Percentiles rank a stretch among this genome's conserved stretches.
Evolutionary conservation across 441 rosid species (phyloP).

Genomic region (Populus tomentosa): DNA sequence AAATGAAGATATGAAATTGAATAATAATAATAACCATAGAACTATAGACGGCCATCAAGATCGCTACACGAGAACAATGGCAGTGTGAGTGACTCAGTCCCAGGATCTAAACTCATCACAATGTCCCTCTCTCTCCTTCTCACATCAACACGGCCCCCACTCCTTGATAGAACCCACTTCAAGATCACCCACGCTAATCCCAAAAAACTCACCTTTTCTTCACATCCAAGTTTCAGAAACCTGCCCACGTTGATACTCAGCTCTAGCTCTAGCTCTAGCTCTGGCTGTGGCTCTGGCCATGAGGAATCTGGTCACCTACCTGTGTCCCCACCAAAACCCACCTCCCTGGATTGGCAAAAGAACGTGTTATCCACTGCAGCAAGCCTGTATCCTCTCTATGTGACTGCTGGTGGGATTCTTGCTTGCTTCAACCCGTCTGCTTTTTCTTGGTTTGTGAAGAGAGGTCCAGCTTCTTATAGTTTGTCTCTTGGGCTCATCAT

Average conservation of each 20-base stretch:
- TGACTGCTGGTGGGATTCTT: conserved; percentile 45
- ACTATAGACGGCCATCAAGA: not conserved
- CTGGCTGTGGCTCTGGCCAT: not conserved
- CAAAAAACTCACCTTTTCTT: conserved; percentile 1
- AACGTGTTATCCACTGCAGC: conserved; percentile 43
- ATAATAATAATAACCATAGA: too few species aligned
- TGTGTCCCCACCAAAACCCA: conserved; percentile 25
- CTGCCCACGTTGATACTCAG: not conserved
- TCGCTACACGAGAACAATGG: not conserved
- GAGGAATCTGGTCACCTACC: conserved; percentile 18
- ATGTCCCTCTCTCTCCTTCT: conserved; percentile 19
- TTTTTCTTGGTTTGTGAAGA: conserved; percentile 50
- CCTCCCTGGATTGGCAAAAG: conserved; percentile 32
- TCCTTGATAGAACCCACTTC: conserved; percentile 13
- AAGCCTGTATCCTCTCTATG: conserved; percentile 63
- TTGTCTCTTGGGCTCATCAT: conserved; percentile 52
- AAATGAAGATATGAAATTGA: not conserved
- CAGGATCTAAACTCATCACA: not conserved
- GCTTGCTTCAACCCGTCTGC: conserved; percentile 58
- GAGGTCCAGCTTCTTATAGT: conserved; percentile 50
- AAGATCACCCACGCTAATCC: conserved; percentile 8
- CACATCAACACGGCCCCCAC: conserved; percentile 10
- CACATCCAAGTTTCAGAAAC: conserved; percentile 8
- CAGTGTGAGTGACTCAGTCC: not conserved
- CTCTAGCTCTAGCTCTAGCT: not conserved